Conservation (phyloP, 768 basidiomycete species). For the Chiua virens region DNA sequence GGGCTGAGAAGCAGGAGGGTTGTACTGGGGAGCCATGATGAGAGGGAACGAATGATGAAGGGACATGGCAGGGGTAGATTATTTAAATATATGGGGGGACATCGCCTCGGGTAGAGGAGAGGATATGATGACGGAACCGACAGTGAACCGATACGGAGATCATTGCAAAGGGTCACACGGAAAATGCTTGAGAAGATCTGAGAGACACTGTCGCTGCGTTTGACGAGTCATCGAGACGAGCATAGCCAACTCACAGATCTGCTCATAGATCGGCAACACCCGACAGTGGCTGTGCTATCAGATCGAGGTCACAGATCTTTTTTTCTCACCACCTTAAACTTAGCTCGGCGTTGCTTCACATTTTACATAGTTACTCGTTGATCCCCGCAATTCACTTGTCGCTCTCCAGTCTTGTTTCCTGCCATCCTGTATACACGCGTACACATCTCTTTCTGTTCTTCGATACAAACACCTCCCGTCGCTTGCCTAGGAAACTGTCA, state of each 20-base stretch:
- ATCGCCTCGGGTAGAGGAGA: constrained; percentile 27
- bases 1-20: constrained; percentile 15
- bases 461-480: not conserved
- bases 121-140: constrained; percentile 29
- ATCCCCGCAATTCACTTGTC: not conserved
- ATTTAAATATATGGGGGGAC: constrained; percentile 29
- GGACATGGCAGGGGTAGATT: constrained; percentile 1
- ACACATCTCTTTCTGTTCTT: too few relatives aligned
- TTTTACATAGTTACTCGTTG: not conserved
- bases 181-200: constrained; percentile 15
- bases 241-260: constrained; percentile 21
- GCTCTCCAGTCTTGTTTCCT: too few relatives aligned
- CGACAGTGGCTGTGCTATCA: constrained; percentile 4
- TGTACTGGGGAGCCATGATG: constrained; percentile 29
- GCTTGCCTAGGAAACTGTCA: constrained; percentile 21
- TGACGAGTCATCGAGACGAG: constrained; percentile 4
- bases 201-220: constrained; percentile 2
- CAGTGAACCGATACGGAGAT: constrained; percentile 22
- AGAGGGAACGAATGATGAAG: not conserved
- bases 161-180: constrained; percentile 5
- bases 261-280: constrained; percentile 1
- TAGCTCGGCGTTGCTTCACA: not conserved
- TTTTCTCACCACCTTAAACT: too few relatives aligned
- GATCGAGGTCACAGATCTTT: too few relatives aligned
- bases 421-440: too few relatives aligned